Base-by-base conservation (phyloP, 768 basidiomycete genomes). In the Phlebiopsis gigantea region DNA sequence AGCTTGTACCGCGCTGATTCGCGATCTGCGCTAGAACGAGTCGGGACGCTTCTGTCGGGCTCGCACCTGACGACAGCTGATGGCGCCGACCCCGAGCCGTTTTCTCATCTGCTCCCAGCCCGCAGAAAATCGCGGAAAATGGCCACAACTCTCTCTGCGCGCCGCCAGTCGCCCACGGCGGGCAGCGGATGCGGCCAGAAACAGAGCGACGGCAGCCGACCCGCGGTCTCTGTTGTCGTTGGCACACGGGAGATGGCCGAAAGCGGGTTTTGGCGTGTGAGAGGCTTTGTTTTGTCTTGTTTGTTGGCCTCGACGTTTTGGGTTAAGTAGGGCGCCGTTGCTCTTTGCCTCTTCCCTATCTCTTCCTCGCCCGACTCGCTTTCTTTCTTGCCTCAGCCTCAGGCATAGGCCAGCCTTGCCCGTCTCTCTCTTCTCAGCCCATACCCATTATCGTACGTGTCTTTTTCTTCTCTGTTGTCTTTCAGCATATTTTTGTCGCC, bases 361-460 rank as follows among this genome's bases (percentile, higher is more conserved):
- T 67, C 63, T 66, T 64, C 66, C 67, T 66, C 69, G 67, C 66
- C 68, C 67, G 63, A 63, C 59, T 69, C 65, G 63, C 64, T 66
- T 62, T 57, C 63, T 58, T 61, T 66, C 63, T 59, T 55, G 55
- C 54, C 53, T 57, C 64, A 63, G 55, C 54, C 53, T 57, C 64
- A 63, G 64, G 65, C 64, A 54, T 56, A 65, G 64, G 61, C 61
- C 59, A 74, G 71, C 74, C 75, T 74, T 59, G 71, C 75, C 76
- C 79, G 73, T 76, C 79, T 80, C 79, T 81, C 78, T 77, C 80
- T 75, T 83, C 74, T 77, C 74, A 71, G 71, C 75, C 78, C 76
- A 78, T 79, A 72, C 72, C 74, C 73, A 73, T 77, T 73, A 75
- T 71, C 73, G 77, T 79, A 63, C 62, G 75, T 75, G 61, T 45